Base-by-base conservation (phyloP, 495 filamentous ascomycete genomes). In the Aspergillus incahuasiensis region DNA sequence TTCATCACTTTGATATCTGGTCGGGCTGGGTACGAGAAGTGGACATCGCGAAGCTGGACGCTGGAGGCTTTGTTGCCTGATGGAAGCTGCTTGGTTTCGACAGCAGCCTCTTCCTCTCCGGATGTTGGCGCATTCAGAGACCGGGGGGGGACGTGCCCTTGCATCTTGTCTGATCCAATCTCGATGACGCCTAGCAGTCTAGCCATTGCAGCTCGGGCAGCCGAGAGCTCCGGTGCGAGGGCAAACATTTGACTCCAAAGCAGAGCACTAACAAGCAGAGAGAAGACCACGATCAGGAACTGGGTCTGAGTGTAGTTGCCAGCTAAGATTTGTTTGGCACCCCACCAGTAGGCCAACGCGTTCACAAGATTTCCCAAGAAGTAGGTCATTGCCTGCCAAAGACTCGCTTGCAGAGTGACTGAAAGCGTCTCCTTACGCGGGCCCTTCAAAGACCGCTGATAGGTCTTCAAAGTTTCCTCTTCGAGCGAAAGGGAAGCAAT, bases 261-360 rank as follows among this genome's bases (percentile, higher is more conserved):
- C 58, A 85, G 83, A 0, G 83, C 84, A 41, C 78, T 81, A 56
- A 78, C 79, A 9, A 79, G 68, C 0, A 80, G 68, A 2, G 82
- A 78, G 2, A 84, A 77, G 0, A 86, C 69, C 0, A 87, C 82
- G 57, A 85, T 86, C 57, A 86, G 78, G 67, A 88, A 88, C 52
- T 87, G 76, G 2, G 78, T 74, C 21, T 76, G 77, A 0, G 75
- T 76, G 48, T 86, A 86, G 35, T 73, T 65, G 12, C 84, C 83
- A 24, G 69, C 65, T 28, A 79, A 70, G 20, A 87, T 80, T 48
- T 83, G 79, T 45, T 78, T 80, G 1, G 81, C 72, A n/a, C 85
- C 85, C 78, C 85, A 88, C 80, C 83, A 87, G 62, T 86, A 88
- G 5, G 84, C 84, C 16, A 88, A 67, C 0, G 83, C 84, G 57